A percentile compares a stretch with the other conserved stretches of the same genome.
These are phyloP conservation scores for Lecanicillium sp. DNA, from an alignment of 2,329 filamentous ascomycete genomes.

Conservation along the genomic window DNA sequence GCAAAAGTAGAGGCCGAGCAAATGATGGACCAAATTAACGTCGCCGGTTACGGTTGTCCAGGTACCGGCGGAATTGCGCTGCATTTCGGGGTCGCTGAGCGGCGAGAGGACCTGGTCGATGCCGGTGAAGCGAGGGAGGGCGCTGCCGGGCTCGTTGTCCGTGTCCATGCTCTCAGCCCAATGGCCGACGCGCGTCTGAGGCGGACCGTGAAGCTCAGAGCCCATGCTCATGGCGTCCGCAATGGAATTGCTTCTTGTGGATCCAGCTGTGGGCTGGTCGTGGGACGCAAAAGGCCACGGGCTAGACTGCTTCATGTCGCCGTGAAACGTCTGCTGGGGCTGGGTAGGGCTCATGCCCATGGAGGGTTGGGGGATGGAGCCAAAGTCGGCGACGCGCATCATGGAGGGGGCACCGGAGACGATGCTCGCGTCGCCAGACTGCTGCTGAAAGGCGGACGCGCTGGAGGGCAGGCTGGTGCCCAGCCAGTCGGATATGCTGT, in stretches of 20 bases:
- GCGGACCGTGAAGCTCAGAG: constrained; percentile 31
- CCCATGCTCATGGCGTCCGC: constrained; percentile 43
- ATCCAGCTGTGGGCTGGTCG: constrained; percentile 35
- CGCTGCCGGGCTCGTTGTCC: constrained; percentile 26
- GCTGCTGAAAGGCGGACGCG: constrained; percentile 23
- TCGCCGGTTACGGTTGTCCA: constrained; percentile 61
- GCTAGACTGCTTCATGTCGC: constrained; percentile 39
- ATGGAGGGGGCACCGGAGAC: constrained; percentile 13
- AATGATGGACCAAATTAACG: constrained; percentile 51
- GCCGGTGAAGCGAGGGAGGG: constrained; percentile 30
- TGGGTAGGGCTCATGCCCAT: constrained; percentile 25
- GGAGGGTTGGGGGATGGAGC: constrained; percentile 24
- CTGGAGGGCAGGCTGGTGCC: constrained; percentile 20
- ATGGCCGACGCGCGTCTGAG: constrained; percentile 41
- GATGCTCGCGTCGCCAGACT: constrained; percentile 15
- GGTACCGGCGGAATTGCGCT: constrained; percentile 31
- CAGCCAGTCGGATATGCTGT: constrained; percentile 52
- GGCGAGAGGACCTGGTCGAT: constrained; percentile 45
- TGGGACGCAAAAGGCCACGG: constrained; percentile 44
- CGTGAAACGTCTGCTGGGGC: constrained; percentile 23
- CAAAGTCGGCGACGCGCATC: constrained; percentile 24
- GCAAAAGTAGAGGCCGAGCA: constrained; percentile 64
- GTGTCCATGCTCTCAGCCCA: constrained; percentile 43
- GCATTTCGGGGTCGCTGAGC: constrained; percentile 37
- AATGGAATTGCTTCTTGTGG: constrained; percentile 41